Conservation (phyloP, 2,329 filamentous ascomycete genomes). For the Stagonosporopsis cucurbitacearum region DNA sequence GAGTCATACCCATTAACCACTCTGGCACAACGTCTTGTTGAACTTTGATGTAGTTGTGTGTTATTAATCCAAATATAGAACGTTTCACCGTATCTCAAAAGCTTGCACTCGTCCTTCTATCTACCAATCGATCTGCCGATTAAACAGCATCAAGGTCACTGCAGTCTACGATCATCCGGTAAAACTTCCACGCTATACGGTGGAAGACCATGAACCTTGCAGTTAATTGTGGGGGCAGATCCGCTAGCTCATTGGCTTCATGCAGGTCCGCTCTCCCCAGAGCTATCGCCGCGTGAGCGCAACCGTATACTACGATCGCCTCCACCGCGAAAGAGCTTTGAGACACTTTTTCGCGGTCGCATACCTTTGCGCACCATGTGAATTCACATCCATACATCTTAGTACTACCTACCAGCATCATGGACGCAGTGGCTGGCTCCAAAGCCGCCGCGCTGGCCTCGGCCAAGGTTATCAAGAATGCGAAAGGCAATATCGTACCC, state of each 20-base stretch:
- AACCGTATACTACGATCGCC: conserved; percentile 14
- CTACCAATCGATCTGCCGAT: too few species aligned
- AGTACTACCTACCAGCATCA: conserved; percentile 24
- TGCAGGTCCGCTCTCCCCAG: conserved; percentile 40
- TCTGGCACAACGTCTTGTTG: conserved; percentile 18
- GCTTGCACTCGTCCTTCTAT: too few species aligned
- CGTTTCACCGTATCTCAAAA: too few species aligned
- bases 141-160: too few species aligned
- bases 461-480: conserved; percentile 54
- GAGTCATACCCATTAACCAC: conserved; percentile 37
- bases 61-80: too few species aligned
- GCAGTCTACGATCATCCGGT: not conserved
- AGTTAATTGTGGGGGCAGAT: conserved; percentile 11
- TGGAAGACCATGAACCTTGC: conserved; percentile 8
- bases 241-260: conserved; percentile 34
- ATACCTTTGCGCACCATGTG: conserved; percentile 14
- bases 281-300: conserved; percentile 23
- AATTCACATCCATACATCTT: not conserved
- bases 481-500: conserved; percentile 49
- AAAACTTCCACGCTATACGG: not conserved
- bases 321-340: conserved; percentile 1
- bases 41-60: not conserved
- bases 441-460: conserved; percentile 50
- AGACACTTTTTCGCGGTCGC: conserved; percentile 1
- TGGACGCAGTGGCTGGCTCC: conserved; percentile 51